Conservation (phyloP, 2,329 filamentous ascomycete species). For the Colletotrichum tropicale region DNA sequence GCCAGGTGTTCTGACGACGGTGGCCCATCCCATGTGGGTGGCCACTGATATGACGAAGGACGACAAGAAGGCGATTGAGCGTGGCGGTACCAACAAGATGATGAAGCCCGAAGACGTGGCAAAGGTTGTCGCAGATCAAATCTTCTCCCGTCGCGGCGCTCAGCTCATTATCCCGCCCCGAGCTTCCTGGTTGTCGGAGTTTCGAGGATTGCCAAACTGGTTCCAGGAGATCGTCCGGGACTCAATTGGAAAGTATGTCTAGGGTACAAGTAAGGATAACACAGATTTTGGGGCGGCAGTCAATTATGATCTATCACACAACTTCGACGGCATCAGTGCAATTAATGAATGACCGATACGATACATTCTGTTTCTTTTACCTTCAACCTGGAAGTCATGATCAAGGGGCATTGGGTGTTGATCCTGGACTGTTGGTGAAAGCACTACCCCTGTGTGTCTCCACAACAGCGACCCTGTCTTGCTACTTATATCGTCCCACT, state of each 20-base stretch:
- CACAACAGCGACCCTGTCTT: background rate
- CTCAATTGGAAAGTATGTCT: background rate
- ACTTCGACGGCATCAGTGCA: background rate
- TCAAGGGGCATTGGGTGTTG: background rate
- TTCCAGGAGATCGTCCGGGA: background rate
- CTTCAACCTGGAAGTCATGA: background rate
- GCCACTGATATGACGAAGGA: background rate
- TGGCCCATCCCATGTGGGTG: background rate
- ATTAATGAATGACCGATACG: background rate
- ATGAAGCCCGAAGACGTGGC: background rate
- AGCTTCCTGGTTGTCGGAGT: background rate
- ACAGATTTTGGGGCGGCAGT: background rate
- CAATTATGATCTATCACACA: background rate
- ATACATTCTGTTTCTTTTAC: background rate
- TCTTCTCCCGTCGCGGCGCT: background rate
- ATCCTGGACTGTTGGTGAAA: rapidly evolving
- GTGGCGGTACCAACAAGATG: background rate
- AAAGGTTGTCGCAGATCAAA: background rate
- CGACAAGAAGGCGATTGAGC: background rate
- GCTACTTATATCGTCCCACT: background rate
- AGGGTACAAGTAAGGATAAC: background rate
- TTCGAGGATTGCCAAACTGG: background rate
- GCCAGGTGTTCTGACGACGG: background rate
- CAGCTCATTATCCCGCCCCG: background rate
- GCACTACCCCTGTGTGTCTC: background rate